These are phyloP conservation scores for Tuctoria greenei DNA, from an alignment of 176 grass and related monocot species.

Conservation along the genomic window DNA sequence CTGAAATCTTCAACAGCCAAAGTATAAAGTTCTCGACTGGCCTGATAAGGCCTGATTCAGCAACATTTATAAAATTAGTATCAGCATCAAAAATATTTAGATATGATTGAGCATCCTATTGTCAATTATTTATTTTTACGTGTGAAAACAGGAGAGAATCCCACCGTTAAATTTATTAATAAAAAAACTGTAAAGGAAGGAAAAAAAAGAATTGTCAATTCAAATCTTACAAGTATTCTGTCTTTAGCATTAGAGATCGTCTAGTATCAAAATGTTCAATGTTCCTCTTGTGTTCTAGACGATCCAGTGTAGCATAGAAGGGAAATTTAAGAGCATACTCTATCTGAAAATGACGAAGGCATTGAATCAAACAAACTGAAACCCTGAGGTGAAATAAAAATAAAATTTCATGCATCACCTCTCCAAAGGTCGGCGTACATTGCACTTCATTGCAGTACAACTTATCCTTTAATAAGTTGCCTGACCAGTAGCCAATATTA, in stretches of 20 bases:
- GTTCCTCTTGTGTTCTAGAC: conserved; percentile 69
- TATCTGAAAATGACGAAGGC: conserved; percentile 45
- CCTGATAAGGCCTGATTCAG: conserved; percentile 41
- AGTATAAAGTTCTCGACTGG: conserved; percentile 40
- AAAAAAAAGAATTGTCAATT: no score
- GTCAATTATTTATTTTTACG: no score
- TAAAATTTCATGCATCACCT: conserved; percentile 38
- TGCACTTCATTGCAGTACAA: conserved; percentile 7
- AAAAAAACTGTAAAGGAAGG: no score
- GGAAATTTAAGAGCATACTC: conserved; percentile 65
- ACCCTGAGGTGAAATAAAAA: neutral
- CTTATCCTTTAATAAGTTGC: conserved; percentile 42
- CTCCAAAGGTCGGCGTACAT: conserved; percentile 19
- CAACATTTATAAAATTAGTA: conserved; percentile 5
- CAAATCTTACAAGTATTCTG: conserved; percentile 42
- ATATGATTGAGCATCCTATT: neutral
- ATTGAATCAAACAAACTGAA: neutral
- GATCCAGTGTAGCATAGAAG: conserved; percentile 66
- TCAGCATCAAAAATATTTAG: neutral
- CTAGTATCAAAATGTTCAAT: conserved; percentile 67
- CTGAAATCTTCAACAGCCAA: conserved; percentile 55
- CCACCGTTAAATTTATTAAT: no score
- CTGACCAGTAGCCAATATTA: conserved; percentile 57
- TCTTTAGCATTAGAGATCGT: conserved; percentile 45
- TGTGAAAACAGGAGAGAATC: no score